Percentiles rank a stretch among this genome's conserved stretches.
phyloP scores from a whole-genome alignment of 768 basidiomycete species.

The Pisolithus orientalis region DNA sequence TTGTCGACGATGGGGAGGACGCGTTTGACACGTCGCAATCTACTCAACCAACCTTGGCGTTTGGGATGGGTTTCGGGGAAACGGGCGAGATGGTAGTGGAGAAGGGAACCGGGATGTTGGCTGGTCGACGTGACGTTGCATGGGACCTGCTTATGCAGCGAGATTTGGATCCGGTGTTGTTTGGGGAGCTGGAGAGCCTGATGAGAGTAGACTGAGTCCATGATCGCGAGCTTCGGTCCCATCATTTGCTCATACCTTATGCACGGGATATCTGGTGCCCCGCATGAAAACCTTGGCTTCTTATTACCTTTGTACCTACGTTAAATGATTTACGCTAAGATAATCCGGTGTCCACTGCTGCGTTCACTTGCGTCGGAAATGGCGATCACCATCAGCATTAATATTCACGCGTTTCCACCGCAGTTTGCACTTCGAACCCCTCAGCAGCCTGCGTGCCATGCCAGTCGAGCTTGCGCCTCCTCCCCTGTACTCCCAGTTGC shows the following conservation, averaged over 20 bases:
- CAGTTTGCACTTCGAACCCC: background rate
- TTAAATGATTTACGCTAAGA: slow-evolving; percentile 1
- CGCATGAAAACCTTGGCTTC: too few species aligned
- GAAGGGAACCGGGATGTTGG: slow-evolving; percentile 69
- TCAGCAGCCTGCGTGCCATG: slow-evolving; percentile 20
- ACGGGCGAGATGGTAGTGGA: slow-evolving; percentile 59
- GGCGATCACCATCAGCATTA: background rate
- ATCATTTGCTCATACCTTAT: too few species aligned
- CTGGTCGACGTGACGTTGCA: slow-evolving; percentile 62
- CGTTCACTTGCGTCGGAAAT: background rate
- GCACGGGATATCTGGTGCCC: too few species aligned
- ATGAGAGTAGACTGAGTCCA: slow-evolving; percentile 51
- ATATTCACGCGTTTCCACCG: too few species aligned
- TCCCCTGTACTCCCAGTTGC: slow-evolving; percentile 51
- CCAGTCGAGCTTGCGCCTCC: slow-evolving; percentile 44
- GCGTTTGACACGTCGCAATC: slow-evolving; percentile 63
- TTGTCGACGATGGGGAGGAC: slow-evolving; percentile 72
- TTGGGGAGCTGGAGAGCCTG: slow-evolving; percentile 74
- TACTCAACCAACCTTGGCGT: slow-evolving; percentile 55
- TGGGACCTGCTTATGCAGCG: slow-evolving; percentile 68
- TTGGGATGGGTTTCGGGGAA: slow-evolving; percentile 85
- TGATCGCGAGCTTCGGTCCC: too few species aligned
- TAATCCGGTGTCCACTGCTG: background rate
- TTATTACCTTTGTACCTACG: too few species aligned
- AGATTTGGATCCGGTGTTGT: slow-evolving; percentile 70